Percentiles rank a stretch among this genome's conserved stretches.
Conservation (phyloP, 2,329 filamentous ascomycete species). For the Colletotrichum musicola region DNA sequence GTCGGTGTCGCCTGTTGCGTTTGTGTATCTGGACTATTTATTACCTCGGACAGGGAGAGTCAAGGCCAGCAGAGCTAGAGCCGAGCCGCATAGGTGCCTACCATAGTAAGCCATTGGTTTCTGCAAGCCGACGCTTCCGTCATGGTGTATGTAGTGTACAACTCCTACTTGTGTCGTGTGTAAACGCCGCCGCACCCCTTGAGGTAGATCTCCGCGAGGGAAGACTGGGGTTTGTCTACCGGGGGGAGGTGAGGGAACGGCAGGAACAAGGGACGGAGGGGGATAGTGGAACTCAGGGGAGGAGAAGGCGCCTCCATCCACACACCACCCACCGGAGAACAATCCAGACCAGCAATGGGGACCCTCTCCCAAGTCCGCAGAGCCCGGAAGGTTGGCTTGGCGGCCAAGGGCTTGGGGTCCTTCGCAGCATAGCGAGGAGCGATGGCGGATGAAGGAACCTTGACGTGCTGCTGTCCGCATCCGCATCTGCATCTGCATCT, state of each 20-base stretch:
- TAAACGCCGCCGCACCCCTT: not conserved
- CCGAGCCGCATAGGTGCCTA: not conserved
- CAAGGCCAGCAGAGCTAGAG: not conserved
- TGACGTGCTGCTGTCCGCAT: slow-evolving; percentile 30
- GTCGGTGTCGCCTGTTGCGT: not conserved
- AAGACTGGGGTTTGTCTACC: not conserved
- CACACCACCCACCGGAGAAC: not conserved
- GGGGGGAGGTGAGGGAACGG: not conserved
- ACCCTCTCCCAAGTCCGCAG: slow-evolving; percentile 11
- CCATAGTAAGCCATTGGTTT: slow-evolving; percentile 9
- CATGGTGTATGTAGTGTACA: not conserved
- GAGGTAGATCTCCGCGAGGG: slow-evolving; percentile 4
- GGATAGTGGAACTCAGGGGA: not conserved
- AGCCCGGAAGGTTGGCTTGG: slow-evolving; percentile 23
- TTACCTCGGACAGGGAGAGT: too few species aligned
- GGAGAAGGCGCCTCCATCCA: slow-evolving; percentile 11
- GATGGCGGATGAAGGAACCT: slow-evolving; percentile 29
- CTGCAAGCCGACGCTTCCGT: not conserved
- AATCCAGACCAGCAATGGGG: not conserved
- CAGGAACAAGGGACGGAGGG: not conserved
- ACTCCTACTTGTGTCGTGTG: too few species aligned
- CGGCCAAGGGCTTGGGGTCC: slow-evolving; percentile 28
- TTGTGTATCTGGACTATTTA: not conserved
- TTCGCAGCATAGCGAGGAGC: slow-evolving; percentile 6
- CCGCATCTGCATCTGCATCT: not conserved